Conservation (phyloP, 179 eudicot genomes). For the Silene noctiflora region DNA sequence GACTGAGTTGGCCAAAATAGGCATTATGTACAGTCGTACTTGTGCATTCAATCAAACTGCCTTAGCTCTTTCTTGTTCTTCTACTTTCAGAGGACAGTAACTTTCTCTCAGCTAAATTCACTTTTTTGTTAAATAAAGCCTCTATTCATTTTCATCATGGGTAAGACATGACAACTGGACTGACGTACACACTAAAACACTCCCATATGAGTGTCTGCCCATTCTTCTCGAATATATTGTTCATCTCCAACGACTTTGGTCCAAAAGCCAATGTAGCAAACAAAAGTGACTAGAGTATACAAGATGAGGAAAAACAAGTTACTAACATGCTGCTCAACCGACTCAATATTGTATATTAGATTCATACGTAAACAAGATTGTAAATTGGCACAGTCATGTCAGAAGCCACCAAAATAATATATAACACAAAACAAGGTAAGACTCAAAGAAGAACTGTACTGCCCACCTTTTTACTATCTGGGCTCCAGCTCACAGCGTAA, state of each 20-base stretch:
- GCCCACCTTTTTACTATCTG: conserved; percentile 76
- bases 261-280: too few species aligned
- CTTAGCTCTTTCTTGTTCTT: background rate
- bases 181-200: too few species aligned
- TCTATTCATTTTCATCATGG: too few species aligned
- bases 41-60: background rate
- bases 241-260: too few species aligned
- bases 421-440: background rate
- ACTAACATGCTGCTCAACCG: background rate
- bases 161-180: too few species aligned
- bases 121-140: background rate
- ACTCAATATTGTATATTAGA: background rate
- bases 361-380: background rate
- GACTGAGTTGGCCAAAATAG: background rate
- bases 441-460: background rate
- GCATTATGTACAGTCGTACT: too few species aligned
- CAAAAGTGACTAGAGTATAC: too few species aligned
- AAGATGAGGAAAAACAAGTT: background rate
- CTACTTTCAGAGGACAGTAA: background rate
- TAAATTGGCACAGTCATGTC: background rate
- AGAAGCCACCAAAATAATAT: background rate
- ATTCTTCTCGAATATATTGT: too few species aligned
- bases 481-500: conserved; percentile 97
- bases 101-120: background rate
- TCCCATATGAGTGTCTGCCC: too few species aligned